Percentiles rank a stretch among this genome's conserved stretches.
Conservation (phyloP, 768 basidiomycete species). For the Termitomyces sp. region DNA sequence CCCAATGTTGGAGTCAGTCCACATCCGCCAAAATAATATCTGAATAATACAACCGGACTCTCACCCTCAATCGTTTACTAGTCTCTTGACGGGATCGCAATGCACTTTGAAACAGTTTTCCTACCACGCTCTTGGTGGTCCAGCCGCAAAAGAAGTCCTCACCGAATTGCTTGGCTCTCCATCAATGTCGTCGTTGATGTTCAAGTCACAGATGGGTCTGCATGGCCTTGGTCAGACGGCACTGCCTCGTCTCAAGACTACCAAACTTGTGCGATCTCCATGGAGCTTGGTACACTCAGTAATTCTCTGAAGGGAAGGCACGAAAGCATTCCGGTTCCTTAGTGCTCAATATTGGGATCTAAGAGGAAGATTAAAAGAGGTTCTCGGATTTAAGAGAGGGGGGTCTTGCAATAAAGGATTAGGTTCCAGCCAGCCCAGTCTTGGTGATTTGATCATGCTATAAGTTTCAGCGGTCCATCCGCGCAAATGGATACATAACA, state of each 20-base stretch:
- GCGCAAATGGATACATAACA: no score
- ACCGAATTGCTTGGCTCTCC: neutral
- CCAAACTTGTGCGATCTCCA: neutral
- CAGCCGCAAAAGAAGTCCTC: neutral
- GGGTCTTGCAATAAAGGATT: neutral
- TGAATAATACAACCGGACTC: neutral
- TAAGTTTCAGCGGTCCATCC: no score
- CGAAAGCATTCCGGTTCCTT: neutral
- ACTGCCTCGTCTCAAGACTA: neutral
- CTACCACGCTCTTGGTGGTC: neutral
- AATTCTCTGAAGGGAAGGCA: neutral
- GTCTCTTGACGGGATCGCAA: slow-evolving; percentile 4
- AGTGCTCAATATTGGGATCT: neutral
- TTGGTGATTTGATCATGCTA: no score
- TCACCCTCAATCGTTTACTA: neutral
- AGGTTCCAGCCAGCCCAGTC: neutral
- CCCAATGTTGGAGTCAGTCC: neutral
- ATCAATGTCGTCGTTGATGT: neutral
- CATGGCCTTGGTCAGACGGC: neutral
- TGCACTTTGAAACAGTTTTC: slow-evolving; percentile 5
- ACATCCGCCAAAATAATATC: neutral
- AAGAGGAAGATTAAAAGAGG: neutral
- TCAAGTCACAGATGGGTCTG: neutral
- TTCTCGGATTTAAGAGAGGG: neutral
- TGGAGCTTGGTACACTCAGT: slow-evolving; percentile 1